These are phyloP conservation scores for Diplocarpon mali DNA, from an alignment of 2,329 filamentous ascomycete genomes.

Conservation along the genomic window DNA sequence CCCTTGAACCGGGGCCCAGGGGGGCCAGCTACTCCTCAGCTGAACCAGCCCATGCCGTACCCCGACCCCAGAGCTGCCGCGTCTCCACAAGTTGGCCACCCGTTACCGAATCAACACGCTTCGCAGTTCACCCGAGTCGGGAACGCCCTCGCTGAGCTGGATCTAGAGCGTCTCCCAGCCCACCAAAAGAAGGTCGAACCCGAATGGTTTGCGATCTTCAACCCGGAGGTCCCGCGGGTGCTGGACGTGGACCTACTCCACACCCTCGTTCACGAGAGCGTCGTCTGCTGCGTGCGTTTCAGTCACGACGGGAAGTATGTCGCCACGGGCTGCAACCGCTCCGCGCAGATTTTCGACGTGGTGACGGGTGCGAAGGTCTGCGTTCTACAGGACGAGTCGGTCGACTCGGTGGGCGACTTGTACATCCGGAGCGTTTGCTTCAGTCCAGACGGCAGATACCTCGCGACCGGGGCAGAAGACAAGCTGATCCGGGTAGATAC, in stretches of 20 bases:
- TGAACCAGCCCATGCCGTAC: constrained; percentile 79
- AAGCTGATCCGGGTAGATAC: constrained; percentile 80
- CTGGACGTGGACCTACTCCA: constrained; percentile 92
- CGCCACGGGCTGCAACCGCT: constrained; percentile 92
- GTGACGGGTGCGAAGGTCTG: constrained; percentile 77
- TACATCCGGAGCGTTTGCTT: constrained; percentile 99
- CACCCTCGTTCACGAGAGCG: constrained; percentile 85
- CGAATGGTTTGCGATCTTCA: constrained; percentile 97
- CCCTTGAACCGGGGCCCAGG: constrained; percentile 55
- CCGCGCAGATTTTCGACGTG: constrained; percentile 99
- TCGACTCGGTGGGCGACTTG: constrained; percentile 80
- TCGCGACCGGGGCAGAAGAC: constrained; percentile 94
- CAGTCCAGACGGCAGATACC: constrained; percentile 86
- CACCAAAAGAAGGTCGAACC: constrained; percentile 79
- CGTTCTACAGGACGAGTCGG: constrained; percentile 77
- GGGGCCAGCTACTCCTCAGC: constrained; percentile 80
- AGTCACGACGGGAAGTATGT: constrained; percentile 92
- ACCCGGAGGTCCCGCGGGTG: constrained; percentile 77
- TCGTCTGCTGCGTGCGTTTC: constrained; percentile 96
- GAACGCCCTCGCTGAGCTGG: constrained; percentile 73
- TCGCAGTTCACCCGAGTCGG: constrained; percentile 39
- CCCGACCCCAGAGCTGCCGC: constrained; percentile 56
- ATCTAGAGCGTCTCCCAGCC: constrained; percentile 72
- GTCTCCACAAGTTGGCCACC: constrained; percentile 80
- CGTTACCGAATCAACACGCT: constrained; percentile 54